Evolutionary conservation across 2,329 filamentous ascomycete species (phyloP).

Genomic region (Daldinia sp.): DNA sequence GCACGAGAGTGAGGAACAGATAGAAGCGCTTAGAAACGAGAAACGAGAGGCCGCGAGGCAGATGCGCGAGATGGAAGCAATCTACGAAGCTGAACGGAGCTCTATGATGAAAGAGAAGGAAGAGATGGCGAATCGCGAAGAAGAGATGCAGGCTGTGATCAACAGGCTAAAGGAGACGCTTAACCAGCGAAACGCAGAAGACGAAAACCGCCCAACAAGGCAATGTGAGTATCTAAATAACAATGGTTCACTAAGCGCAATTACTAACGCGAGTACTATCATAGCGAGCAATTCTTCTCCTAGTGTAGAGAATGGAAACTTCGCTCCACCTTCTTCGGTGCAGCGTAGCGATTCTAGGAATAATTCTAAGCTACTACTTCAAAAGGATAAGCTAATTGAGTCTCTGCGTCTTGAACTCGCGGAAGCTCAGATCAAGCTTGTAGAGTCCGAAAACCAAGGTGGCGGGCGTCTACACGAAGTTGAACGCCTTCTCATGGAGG

Average conservation of each 20-base stretch:
- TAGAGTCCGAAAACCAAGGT: slow-evolving; percentile 92
- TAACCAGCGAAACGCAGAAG: slow-evolving; percentile 70
- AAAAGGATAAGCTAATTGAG: slow-evolving; percentile 97
- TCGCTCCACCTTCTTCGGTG: slow-evolving; percentile 84
- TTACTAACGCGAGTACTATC: slow-evolving; percentile 33
- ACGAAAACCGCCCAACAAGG: slow-evolving; percentile 66
- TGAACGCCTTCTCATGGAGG: slow-evolving; percentile 89
- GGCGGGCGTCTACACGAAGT: slow-evolving; percentile 87
- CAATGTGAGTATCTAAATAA: slow-evolving; percentile 56
- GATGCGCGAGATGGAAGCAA: slow-evolving; percentile 88
- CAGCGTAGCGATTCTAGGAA: slow-evolving; percentile 89
- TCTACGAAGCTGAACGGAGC: slow-evolving; percentile 89
- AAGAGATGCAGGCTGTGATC: slow-evolving; percentile 90
- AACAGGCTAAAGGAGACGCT: slow-evolving; percentile 91
- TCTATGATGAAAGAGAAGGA: slow-evolving; percentile 92
- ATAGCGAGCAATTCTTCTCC: slow-evolving; percentile 68
- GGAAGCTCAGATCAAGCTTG: slow-evolving; percentile 92
- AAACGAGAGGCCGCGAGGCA: slow-evolving; percentile 84
- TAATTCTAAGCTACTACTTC: slow-evolving; percentile 87
- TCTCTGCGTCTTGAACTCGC: slow-evolving; percentile 90
- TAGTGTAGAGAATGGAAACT: slow-evolving; percentile 77
- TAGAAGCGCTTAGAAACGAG: slow-evolving; percentile 82
- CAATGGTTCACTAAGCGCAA: background rate
- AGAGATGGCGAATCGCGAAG: slow-evolving; percentile 81
- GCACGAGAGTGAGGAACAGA: slow-evolving; percentile 85